Evolutionary conservation across 257 asterid genomes (phyloP), one percentile per base, ranked within the genome.

Genomic region (Paulownia fortunei): DNA sequence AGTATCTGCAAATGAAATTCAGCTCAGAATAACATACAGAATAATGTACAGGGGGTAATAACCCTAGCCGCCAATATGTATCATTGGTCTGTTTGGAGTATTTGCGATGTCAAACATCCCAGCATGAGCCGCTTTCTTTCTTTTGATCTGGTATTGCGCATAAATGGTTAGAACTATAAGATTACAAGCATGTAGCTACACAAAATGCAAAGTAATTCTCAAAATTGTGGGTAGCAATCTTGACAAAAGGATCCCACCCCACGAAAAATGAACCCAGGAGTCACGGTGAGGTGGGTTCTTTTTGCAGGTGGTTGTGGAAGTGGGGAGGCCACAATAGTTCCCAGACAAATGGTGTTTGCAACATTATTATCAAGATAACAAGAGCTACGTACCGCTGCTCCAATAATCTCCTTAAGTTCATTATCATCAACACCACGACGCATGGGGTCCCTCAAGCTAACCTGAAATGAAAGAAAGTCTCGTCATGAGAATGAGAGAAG

Each of bases 81-180:
- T 87, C 98, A 92, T 94, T 8, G 98, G 98, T 80, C 97, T 91
- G 81, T 94, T 94, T 60, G 93, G 97, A 9, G 97, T 94, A 82
- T 88, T 90, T 58, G 97, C 97, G 26, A 94, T 55, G 87, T 92
- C 96, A 70, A 88, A 84, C 97, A 92, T 92, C 83, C 97, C 96
- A 72, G 97, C 96, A 86, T 94, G 98, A 78, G 97, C 83, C 26
- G 96, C 97, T 86, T 92, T 94, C 90, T 94, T 94, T 82, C 92
- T 94, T 83, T 91, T 91, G 72, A 92, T 87, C 98, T 89, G 89
- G 74, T 62, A 63, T 36, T 51, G 73, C 36, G 19, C 70, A 81
- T n/a, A 65, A 67, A 24, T 42, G 60, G 23, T 78, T 54, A 65
- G 66, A 77, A 65, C 61, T 52, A 63, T 62, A 72, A 74, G 69